A percentile compares a stretch with the other conserved stretches of the same genome.
phyloP scores from a whole-genome alignment of 805 yeast genomes.

The Candida morakotiae region DNA sequence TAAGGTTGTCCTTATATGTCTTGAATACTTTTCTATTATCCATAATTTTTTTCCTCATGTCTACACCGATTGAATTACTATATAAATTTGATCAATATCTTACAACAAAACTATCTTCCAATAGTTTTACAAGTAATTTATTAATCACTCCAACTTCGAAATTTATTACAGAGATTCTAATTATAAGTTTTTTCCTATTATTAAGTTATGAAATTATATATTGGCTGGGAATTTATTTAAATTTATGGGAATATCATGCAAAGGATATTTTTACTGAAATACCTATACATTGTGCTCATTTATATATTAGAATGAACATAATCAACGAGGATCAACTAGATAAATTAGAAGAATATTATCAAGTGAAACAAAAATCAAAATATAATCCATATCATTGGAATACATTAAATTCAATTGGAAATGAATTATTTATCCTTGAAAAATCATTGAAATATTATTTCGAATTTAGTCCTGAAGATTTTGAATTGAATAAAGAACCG shows the following conservation, averaged over 20 bases:
- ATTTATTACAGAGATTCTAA: slow-evolving; percentile 24
- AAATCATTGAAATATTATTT: slow-evolving; percentile 52
- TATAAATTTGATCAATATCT: slow-evolving; percentile 9
- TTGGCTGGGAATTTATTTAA: slow-evolving; percentile 39
- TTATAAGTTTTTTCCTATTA: slow-evolving; percentile 19
- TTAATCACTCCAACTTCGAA: slow-evolving; percentile 22
- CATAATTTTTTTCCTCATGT: slow-evolving; percentile 15
- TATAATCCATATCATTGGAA: slow-evolving; percentile 23
- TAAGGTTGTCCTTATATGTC: slow-evolving; percentile 22
- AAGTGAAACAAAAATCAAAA: slow-evolving; percentile 20
- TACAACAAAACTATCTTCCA: slow-evolving; percentile 8
- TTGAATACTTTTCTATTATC: slow-evolving; percentile 32
- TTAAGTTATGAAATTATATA: slow-evolving; percentile 38
- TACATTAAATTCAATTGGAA: slow-evolving; percentile 13
- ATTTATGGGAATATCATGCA: slow-evolving; percentile 48
- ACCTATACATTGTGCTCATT: slow-evolving; percentile 78
- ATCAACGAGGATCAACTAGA: slow-evolving; percentile 13
- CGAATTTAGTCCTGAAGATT: slow-evolving; percentile 82
- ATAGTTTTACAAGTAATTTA: slow-evolving; percentile 20
- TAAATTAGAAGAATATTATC: slow-evolving; percentile 24
- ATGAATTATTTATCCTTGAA: slow-evolving; percentile 16
- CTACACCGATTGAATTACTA: slow-evolving; percentile 7
- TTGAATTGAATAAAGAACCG: slow-evolving; percentile 52
- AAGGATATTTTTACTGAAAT: slow-evolving; percentile 64
- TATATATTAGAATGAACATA: slow-evolving; percentile 52